phyloP scores from a whole-genome alignment of 306 rosid species.

The Cucumis sativus region Cucumber_9930_V3 NC_026659.2:1666501-1667000 shows the following conservation, averaged over 20 bases:
- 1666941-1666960: no score
- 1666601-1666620: slow-evolving; percentile 58
- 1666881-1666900: neutral
- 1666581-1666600: slow-evolving; percentile 54
- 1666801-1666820: neutral
- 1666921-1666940: no score
- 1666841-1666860: neutral
- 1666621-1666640: slow-evolving; percentile 88
- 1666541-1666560: slow-evolving; percentile 94
- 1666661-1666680: slow-evolving; percentile 51
- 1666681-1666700: slow-evolving; percentile 38
- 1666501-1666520: slow-evolving; percentile 79
- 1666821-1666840: neutral
- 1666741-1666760: neutral
- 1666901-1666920: neutral
- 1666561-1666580: slow-evolving; percentile 54
- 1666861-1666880: neutral
- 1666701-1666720: slow-evolving; percentile 13
- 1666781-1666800: neutral
- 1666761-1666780: neutral
- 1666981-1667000: no score
- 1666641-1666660: slow-evolving; percentile 89
- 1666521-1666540: slow-evolving; percentile 76
- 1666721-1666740: neutral
- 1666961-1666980: no score